These are phyloP conservation scores for Mimosa pudica DNA, from an alignment of 306 rosid genomes.

Conservation along the genomic window DNA sequence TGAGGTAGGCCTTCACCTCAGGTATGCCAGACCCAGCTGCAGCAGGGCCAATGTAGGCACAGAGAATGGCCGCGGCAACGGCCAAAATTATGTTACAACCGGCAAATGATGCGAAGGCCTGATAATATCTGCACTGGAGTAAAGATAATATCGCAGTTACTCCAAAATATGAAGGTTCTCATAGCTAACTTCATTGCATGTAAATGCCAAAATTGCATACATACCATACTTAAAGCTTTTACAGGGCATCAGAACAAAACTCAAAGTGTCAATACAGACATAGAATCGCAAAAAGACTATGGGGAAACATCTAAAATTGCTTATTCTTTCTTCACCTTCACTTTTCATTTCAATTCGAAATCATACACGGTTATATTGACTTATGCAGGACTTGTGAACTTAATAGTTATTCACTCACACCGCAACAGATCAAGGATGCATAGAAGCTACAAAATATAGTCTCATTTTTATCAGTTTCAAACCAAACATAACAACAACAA, in stretches of 20 bases:
- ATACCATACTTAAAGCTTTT: not conserved
- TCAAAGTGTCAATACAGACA: not conserved
- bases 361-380: not conserved
- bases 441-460: not conserved
- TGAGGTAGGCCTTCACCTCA: conserved; percentile 91
- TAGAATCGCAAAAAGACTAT: not conserved
- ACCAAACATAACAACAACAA: not conserved
- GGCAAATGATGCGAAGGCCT: conserved; percentile 57
- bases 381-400: not conserved
- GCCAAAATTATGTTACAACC: conserved; percentile 62
- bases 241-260: not conserved
- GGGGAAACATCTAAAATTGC: not conserved
- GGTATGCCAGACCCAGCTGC: conserved; percentile 94
- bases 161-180: conserved; percentile 21
- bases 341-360: not conserved
- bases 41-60: conserved; percentile 76
- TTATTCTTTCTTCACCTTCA: not conserved
- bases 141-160: conserved; percentile 29
- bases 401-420: conserved; percentile 10
- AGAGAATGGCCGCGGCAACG: conserved; percentile 58
- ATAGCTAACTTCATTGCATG: not conserved
- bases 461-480: not conserved
- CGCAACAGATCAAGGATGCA: not conserved
- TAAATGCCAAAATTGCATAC: not conserved
- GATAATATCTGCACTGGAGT: conserved; percentile 59